These are phyloP conservation scores for Penicillium aurantiogriseum DNA, from an alignment of 2,329 filamentous ascomycete species.

Conservation along the genomic window DNA sequence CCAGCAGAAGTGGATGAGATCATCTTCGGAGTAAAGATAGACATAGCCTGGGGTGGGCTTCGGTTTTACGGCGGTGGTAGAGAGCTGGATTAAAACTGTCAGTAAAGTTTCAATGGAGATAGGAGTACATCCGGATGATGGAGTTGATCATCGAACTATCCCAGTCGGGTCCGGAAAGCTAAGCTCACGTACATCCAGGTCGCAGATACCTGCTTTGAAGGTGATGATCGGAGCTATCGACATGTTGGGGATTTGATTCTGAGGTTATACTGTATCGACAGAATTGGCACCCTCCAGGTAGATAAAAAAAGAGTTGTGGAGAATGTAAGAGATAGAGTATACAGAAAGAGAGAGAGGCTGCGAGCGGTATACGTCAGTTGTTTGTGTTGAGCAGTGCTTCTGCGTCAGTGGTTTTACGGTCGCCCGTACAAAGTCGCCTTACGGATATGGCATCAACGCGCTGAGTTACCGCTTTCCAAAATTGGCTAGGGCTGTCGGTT, in stretches of 20 bases:
- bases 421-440: slow-evolving; percentile 14
- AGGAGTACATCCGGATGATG: not conserved
- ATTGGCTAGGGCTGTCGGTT: slow-evolving; percentile 22
- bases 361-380: slow-evolving; percentile 31
- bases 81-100: slow-evolving; percentile 40
- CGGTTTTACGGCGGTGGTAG: slow-evolving; percentile 68
- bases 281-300: slow-evolving; percentile 10
- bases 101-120: slow-evolving; percentile 4
- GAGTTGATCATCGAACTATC: slow-evolving; percentile 3
- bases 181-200: slow-evolving; percentile 67
- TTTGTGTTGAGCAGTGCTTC: slow-evolving; percentile 22
- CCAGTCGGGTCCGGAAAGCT: not conserved
- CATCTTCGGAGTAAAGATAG: slow-evolving; percentile 91
- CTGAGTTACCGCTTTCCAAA: slow-evolving; percentile 7
- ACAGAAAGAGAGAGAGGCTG: slow-evolving; percentile 23
- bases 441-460: slow-evolving; percentile 12
- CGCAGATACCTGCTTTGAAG: slow-evolving; percentile 92
- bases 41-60: slow-evolving; percentile 76
- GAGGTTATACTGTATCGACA: not conserved
- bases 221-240: slow-evolving; percentile 83
- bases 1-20: slow-evolving; percentile 97
- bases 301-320: slow-evolving; percentile 5
- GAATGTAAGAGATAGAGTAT: slow-evolving; percentile 13
- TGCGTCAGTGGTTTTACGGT: slow-evolving; percentile 15
- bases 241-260: slow-evolving; percentile 54